Evolutionary conservation across 1,284 basidiomycete genomes (phyloP).

Genomic region (Sanguinoderma infundibulare): DNA sequence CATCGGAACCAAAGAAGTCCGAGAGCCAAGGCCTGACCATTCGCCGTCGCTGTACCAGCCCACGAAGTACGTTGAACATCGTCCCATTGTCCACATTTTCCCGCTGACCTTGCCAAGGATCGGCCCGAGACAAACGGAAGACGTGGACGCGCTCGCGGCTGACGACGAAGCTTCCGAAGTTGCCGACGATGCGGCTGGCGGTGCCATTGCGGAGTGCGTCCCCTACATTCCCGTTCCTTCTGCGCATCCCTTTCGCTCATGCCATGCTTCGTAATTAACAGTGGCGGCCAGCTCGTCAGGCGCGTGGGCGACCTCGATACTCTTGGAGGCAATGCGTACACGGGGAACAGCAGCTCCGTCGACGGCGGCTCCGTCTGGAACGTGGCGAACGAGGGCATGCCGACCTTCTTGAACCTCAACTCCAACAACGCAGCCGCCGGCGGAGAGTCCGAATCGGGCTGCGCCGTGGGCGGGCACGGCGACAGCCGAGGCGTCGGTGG

Average conservation of each 20-base stretch:
- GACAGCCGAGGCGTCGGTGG: slow-evolving; percentile 33
- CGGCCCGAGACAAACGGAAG: slow-evolving; percentile 3
- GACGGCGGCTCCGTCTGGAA: slow-evolving; percentile 33
- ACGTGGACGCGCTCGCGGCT: background rate
- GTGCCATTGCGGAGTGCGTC: background rate
- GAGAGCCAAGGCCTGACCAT: slow-evolving; percentile 12
- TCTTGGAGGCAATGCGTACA: slow-evolving; percentile 35
- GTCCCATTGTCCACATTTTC: background rate
- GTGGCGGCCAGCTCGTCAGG: slow-evolving; percentile 14
- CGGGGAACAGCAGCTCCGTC: slow-evolving; percentile 32
- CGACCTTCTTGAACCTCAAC: slow-evolving; percentile 36
- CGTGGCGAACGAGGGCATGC: slow-evolving; percentile 33
- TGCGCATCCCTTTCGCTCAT: background rate
- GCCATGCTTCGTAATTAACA: background rate
- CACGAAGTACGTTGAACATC: slow-evolving; percentile 8
- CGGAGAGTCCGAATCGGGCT: slow-evolving; percentile 34
- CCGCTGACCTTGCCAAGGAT: background rate
- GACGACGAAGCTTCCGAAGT: background rate
- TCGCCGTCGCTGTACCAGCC: slow-evolving; percentile 6
- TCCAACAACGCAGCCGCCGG: slow-evolving; percentile 39
- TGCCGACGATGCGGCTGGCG: background rate
- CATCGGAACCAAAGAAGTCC: slow-evolving; percentile 17
- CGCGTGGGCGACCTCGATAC: slow-evolving; percentile 32
- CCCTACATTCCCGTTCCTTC: background rate
- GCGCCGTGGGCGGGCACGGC: slow-evolving; percentile 32